Base-by-base conservation (phyloP, 805 yeast genomes). In the Pichia cabralensis region DNA sequence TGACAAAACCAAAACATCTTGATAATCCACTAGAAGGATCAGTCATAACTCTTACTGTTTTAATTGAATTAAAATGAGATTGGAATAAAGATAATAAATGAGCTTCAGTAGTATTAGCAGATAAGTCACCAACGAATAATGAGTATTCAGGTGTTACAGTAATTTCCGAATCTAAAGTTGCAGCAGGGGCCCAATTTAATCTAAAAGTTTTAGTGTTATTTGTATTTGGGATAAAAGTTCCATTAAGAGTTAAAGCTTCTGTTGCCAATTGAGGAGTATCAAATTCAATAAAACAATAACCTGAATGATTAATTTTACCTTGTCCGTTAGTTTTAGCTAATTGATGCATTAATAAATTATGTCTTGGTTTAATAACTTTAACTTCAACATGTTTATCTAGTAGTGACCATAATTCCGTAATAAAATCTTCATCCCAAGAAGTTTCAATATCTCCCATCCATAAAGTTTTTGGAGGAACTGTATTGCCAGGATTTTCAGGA, bases 401-500 rank as follows among this genome's bases (percentile, higher is more conserved):
- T 18, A 69, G 58, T 21, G 63, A 62, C 85, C 86, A 80, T 54
- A 83, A 62, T 30, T 73, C 60, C 32, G 65, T 62, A 12, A 73
- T 61, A 17, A 74, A 72, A 4, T 59, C 62, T 51, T 80, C 92
- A 50, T 78, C 84, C 48, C 80, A 71, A 72, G 80, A 73, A 2
- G 89, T 84, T 50, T 81, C 89, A 44, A 81, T 61, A 55, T 81
- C 92, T 9, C 94, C 94, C 94, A 81, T 81, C 94, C 94, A 81
- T 22, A 81, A 59, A 1, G 94, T 81, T 40, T 80, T 66, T 18
- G 94, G 85, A 11, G 69, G 64, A 7, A 55, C 61, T 2, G 68
- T 61, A 29, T 68, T 66, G 3, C 72, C 63, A 3, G 71, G 67
- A 28, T 66, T 64, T 27, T 61, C 58, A 5, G 79, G 78, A 6